These are phyloP conservation scores for Penicillium chermesinum DNA, from an alignment of 495 filamentous ascomycete genomes.

Conservation along the genomic window DNA sequence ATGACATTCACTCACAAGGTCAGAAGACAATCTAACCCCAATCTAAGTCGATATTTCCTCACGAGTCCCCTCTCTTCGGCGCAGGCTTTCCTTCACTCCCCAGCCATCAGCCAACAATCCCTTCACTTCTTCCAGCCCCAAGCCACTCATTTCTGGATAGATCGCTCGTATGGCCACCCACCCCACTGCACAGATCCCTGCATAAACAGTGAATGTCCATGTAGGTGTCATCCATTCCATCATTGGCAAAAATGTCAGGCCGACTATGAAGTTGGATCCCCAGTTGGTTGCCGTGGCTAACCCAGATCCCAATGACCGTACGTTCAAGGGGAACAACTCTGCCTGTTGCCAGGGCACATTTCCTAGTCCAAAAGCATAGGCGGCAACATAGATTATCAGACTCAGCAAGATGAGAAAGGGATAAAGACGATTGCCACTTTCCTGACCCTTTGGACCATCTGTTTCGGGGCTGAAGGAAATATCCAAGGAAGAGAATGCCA, in stretches of 20 bases:
- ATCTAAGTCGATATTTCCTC: background rate
- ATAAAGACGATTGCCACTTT: conserved; percentile 10
- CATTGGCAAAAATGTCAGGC: conserved; percentile 79
- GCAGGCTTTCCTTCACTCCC: conserved; percentile 44
- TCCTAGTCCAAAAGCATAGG: conserved; percentile 83
- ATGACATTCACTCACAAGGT: too few species aligned
- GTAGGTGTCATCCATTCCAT: conserved; percentile 70
- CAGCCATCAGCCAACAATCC: conserved; percentile 67
- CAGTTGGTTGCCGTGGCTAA: conserved; percentile 88
- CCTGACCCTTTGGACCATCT: conserved; percentile 2
- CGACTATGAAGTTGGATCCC: conserved; percentile 82
- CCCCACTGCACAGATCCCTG: conserved; percentile 59
- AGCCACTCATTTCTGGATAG: conserved; percentile 80
- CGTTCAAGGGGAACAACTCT: conserved; percentile 81
- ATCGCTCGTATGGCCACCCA: conserved; percentile 63
- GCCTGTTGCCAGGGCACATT: conserved; percentile 93
- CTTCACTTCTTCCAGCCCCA: conserved; percentile 78
- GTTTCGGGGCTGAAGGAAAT: conserved; percentile 19
- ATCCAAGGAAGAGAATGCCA: conserved; percentile 59
- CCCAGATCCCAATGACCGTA: conserved; percentile 74
- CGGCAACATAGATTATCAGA: conserved; percentile 77
- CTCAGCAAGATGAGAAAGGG: conserved; percentile 57
- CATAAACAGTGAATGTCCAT: conserved; percentile 78
- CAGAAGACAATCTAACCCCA: background rate
- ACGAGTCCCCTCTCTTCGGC: background rate